These are phyloP conservation scores for Candida saitoana DNA, from an alignment of 805 yeast genomes.

Conservation along the genomic window DNA sequence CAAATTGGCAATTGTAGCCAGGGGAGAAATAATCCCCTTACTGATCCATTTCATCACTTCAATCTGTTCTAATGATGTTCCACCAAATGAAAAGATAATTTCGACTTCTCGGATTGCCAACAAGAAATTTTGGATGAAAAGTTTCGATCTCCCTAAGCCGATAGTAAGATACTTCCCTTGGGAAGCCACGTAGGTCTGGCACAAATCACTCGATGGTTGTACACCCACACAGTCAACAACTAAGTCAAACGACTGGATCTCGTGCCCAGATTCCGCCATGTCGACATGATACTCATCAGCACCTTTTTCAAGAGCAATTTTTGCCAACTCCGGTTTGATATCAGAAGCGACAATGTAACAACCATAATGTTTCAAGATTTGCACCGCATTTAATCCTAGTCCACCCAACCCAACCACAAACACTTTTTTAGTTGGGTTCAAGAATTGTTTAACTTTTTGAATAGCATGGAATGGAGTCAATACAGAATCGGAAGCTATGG, in stretches of 20 bases:
- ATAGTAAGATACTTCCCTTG: constrained; percentile 40
- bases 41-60: constrained; percentile 42
- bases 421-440: constrained; percentile 32
- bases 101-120: constrained; percentile 41
- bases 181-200: constrained; percentile 27
- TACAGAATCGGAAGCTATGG: constrained; percentile 40
- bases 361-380: constrained; percentile 30
- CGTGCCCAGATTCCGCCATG: constrained; percentile 20
- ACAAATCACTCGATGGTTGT: constrained; percentile 24
- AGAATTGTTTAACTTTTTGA: constrained; percentile 24
- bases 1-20: constrained; percentile 25
- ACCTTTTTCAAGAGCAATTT: constrained; percentile 30
- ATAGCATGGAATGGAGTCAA: constrained; percentile 43
- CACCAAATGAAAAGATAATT: constrained; percentile 41
- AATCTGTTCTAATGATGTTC: constrained; percentile 39
- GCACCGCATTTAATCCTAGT: constrained; percentile 41
- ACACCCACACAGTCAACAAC: constrained; percentile 38
- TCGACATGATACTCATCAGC: constrained; percentile 41
- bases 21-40: constrained; percentile 37
- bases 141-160: constrained; percentile 37
- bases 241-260: constrained; percentile 32
- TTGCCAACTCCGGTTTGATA: constrained; percentile 22
- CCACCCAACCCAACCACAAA: constrained; percentile 42
- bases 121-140: constrained; percentile 28
- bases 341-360: constrained; percentile 33